Evolutionary conservation across 192 early-diverging fungal genomes (phyloP).

Genomic region (Linnemannia hyalina): DNA sequence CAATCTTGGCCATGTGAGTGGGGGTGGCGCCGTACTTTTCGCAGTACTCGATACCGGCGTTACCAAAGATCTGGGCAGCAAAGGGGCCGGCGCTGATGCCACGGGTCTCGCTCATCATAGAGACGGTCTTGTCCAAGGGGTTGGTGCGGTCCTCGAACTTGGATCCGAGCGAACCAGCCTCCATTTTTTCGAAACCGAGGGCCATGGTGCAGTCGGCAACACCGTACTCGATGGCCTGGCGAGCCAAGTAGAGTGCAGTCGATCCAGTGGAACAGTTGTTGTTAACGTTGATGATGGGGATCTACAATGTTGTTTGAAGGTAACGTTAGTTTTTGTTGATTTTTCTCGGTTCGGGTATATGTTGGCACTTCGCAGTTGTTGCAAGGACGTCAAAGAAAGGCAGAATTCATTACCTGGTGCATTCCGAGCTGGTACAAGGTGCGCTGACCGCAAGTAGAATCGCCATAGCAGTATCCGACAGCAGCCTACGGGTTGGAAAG

Average conservation of each 20-base stretch:
- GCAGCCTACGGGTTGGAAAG: slow-evolving; percentile 33
- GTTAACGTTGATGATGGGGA: slow-evolving; percentile 74
- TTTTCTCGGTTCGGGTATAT: not conserved
- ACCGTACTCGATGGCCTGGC: slow-evolving; percentile 71
- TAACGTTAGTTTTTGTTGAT: not conserved
- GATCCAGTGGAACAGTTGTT: slow-evolving; percentile 86
- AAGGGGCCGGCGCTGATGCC: slow-evolving; percentile 68
- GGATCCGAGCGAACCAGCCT: slow-evolving; percentile 62
- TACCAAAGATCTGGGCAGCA: slow-evolving; percentile 80
- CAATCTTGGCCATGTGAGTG: slow-evolving; percentile 75
- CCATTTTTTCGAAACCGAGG: slow-evolving; percentile 83
- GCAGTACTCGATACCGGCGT: slow-evolving; percentile 78
- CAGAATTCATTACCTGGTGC: slow-evolving; percentile 61
- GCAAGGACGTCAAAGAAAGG: not conserved
- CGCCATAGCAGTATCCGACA: slow-evolving; percentile 70
- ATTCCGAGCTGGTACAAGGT: slow-evolving; percentile 81
- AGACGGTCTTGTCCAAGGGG: slow-evolving; percentile 73
- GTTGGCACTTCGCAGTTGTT: not conserved
- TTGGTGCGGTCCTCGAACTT: slow-evolving; percentile 72
- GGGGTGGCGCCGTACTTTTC: slow-evolving; percentile 72
- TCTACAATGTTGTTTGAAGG: slow-evolving; percentile 11
- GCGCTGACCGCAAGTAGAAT: slow-evolving; percentile 78
- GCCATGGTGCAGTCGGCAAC: slow-evolving; percentile 77
- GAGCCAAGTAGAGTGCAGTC: slow-evolving; percentile 75
- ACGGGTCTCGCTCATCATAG: slow-evolving; percentile 68